Base-by-base conservation (phyloP, 192 early-diverging fungal genomes). In the Coemansia aciculifera region DNA sequence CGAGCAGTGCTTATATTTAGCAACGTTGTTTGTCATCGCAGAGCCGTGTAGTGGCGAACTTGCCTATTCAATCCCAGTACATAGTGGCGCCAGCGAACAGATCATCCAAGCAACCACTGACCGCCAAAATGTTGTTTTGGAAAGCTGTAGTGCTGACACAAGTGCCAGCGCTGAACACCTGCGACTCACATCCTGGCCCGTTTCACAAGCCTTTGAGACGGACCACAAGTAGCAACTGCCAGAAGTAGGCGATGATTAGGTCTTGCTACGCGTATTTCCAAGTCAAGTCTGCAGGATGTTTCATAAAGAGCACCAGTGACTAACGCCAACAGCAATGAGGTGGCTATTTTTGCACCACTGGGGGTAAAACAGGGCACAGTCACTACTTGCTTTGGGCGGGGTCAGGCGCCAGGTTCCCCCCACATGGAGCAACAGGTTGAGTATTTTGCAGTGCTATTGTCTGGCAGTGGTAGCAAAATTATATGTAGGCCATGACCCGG, bases 181-280 rank as follows among this genome's bases (percentile, higher is more conserved):
- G 15, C 54, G 54, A 57, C 54, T 57, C 54, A 57, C 15, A 32
- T 57, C 7, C 54, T 15, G 13, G 54, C 31, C 13, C 54, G 54
- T 57, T 31, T 57, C 54, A 57, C 54, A 57, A 8, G 54, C 27
- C 29, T 34, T 34, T 32, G 54, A 57, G 54, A 57, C 54, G 54
- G 54, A 15, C 54, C 13, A 19, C 54, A 34, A 31, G 31, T 34
- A 32, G 15, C 6, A 57, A 34, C 5, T 31, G 15, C 29, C 29
- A 5, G 29, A 31, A 17, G 29, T 32, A 31, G 29, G 52, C 12
- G 13, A 29, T 13, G 12, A 23, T 21, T 8, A 10, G 46, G 46
- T 23, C 46, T 23, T 17, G 46, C 46, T 23, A 49, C 15, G n/a
- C 21, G 12, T 10, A 9, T 19, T 21, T 49, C 46, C 46, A 23